Evolutionary conservation across 2,329 filamentous ascomycete species (phyloP), one percentile per base, ranked within the genome.

Genomic region (Calonectria hawksworthii): DNA sequence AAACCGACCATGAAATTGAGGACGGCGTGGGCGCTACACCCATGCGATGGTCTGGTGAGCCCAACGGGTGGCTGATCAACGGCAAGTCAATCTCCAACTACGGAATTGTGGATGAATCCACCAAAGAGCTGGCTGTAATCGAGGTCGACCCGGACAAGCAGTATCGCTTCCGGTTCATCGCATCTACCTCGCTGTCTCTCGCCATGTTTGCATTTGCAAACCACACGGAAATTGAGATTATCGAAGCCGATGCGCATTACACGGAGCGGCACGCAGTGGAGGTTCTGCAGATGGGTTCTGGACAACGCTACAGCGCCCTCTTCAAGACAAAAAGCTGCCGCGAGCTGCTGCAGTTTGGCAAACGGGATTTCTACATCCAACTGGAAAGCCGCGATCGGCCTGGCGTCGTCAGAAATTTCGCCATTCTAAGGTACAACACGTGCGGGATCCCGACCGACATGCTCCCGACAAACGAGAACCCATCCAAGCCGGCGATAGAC

Each of bases 31-130:
- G 26, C 8, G 56, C 56, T 18, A 18, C 56, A 2, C 56, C 56
- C 3, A 63, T 63, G 56, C 34, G 38, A 38, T 63, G 56, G 56
- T 63, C 56, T 7, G 56, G 56, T 8, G 56, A 63, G 56, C 34
- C 56, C 13, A 63, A 63, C 18, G 56, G 56, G n/a, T 63, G 56
- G 56, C 56, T 63, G n/a, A 63, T 63, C 56, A 63, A 63, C 56
- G 56, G 56, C 21, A 63, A 63, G 38, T 41, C 56, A 16, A 63
- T 63, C 34, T 41, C 56, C 34, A 63, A 63, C 56, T 63, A 41
- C 9, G 56, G 56, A 23, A 13, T 28, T 41, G 56, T 63, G 23
- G 56, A 63, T 14, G 6, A 41, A 1, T 41, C 56, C 5, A 21
- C 56, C 34, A 63, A 63, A 21, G 23, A 63, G 18, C 23, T 63